Evolutionary conservation across 2,329 filamentous ascomycete species (phyloP).

Genomic region (Colletotrichum chrysophilum): DNA sequence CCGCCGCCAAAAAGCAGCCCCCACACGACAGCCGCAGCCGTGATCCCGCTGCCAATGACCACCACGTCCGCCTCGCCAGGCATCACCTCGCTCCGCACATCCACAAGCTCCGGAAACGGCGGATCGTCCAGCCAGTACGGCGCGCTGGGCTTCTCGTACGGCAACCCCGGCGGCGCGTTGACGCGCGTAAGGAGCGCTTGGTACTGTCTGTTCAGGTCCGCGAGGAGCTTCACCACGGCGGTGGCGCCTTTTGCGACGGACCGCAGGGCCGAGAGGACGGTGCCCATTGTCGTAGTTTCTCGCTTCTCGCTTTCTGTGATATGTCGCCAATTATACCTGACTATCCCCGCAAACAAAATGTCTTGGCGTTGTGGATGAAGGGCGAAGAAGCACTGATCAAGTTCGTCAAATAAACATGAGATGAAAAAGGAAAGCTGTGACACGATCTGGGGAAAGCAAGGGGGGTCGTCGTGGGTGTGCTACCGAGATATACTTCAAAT

Average conservation of each 20-base stretch:
- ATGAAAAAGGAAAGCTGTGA: not conserved
- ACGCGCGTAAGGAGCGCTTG: constrained; percentile 33
- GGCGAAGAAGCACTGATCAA: not conserved
- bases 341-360: not conserved
- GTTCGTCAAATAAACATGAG: not conserved
- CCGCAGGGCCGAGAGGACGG: constrained; percentile 32
- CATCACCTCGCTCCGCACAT: constrained; percentile 35
- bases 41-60: constrained; percentile 62
- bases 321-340: not conserved
- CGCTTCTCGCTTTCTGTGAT: too few relatives aligned
- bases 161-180: constrained; percentile 41
- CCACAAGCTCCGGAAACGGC: constrained; percentile 45
- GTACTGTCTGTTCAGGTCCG: constrained; percentile 30
- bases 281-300: constrained; percentile 32
- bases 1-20: constrained; percentile 14
- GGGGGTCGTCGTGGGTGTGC: not conserved
- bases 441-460: not conserved
- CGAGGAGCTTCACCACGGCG: constrained; percentile 29
- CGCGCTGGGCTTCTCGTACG: constrained; percentile 43
- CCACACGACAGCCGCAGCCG: constrained; percentile 46
- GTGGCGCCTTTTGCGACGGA: constrained; percentile 26
- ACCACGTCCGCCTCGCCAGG: constrained; percentile 50
- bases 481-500: not conserved
- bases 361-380: not conserved
- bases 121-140: constrained; percentile 53